phyloP scores from a whole-genome alignment of 179 eudicot species.

The Beta corolliflora region DNA sequence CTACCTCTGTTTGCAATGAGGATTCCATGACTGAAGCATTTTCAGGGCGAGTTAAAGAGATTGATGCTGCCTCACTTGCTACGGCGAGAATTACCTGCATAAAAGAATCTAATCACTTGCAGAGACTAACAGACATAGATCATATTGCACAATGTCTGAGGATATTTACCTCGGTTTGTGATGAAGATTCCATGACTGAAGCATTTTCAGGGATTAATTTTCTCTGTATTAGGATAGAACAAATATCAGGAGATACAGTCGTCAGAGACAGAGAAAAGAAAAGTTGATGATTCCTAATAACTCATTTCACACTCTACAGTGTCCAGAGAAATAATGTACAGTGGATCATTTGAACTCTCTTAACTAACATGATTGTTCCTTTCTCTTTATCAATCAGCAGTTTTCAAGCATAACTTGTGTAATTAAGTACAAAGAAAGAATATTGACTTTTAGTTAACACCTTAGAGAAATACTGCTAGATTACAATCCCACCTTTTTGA shows the following conservation, averaged over 20 bases:
- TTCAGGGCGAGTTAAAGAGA: background rate
- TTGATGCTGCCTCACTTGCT: too few relatives aligned
- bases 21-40: conserved; percentile 30
- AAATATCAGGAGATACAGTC: background rate
- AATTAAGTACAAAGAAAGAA: background rate
- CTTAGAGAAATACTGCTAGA: background rate
- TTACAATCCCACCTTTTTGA: background rate
- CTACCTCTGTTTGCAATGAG: conserved; percentile 38
- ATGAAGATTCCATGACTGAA: conserved; percentile 28
- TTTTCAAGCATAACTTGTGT: background rate
- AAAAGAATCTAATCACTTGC: background rate
- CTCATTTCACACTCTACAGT: background rate
- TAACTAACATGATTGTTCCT: background rate
- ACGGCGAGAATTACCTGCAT: conserved; percentile 17
- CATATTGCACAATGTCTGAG: background rate
- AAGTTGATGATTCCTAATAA: background rate
- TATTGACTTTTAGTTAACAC: background rate
- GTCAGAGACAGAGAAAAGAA: background rate
- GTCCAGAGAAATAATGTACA: background rate
- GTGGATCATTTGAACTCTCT: background rate
- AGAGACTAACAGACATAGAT: background rate
- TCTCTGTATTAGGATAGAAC: conserved; percentile 28
- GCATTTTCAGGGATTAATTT: conserved; percentile 27
- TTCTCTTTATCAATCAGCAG: background rate
- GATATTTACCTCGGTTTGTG: conserved; percentile 36